Base-by-base conservation (phyloP, 805 yeast genomes). In the Cyberlindnera maclurae region DNA sequence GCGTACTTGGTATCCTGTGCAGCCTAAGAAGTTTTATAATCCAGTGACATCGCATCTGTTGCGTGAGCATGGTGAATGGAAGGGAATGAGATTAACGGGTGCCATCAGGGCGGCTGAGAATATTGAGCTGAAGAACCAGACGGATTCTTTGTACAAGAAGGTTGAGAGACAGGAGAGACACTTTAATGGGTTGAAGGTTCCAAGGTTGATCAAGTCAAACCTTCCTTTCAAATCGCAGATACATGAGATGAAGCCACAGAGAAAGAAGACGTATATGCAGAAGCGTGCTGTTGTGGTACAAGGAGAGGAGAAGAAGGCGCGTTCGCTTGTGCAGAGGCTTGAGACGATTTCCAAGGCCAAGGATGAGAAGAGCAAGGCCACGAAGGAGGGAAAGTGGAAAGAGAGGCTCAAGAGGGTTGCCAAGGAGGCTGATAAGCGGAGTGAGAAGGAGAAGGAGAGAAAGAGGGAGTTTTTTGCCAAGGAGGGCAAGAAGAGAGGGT, bases 1-100 rank as follows among this genome's bases (percentile, higher is more conserved):
- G 58, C 80, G 95, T 58, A 89, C 97, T 4, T 93, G 98, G 98
- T 89, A 88, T 59, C 97, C 97, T 2, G 94, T 93, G 29, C 79
- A 75, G 47, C 84, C 93, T 12, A 82, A 90, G 61, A 79, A 79
- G 59, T 93, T 87, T 63, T 94, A 90, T 63, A 94, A 93, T 57
- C 97, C 97, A 2, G 97, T 93, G 15, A 84, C 97, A 0, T 93
- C 98, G 2, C 68, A 90, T 57, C 69, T 94, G 52, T 62, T 89
- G 42, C 57, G 67, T 27, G 76, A 87, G 49, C 93, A 93, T 64
- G 68, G 71, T 26, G 85, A 85, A 54, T 93, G 99, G 99, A 75
- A 75, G 54, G 99, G 99, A 46, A 88, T 93, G 95, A 76, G 95
- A 57, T 70, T 90, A 45, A 93, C 97, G 1, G 98, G 98, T 41